Base-by-base conservation (phyloP, 495 filamentous ascomycete species). In the Hyphodiscus hymeniophilus region DNA sequence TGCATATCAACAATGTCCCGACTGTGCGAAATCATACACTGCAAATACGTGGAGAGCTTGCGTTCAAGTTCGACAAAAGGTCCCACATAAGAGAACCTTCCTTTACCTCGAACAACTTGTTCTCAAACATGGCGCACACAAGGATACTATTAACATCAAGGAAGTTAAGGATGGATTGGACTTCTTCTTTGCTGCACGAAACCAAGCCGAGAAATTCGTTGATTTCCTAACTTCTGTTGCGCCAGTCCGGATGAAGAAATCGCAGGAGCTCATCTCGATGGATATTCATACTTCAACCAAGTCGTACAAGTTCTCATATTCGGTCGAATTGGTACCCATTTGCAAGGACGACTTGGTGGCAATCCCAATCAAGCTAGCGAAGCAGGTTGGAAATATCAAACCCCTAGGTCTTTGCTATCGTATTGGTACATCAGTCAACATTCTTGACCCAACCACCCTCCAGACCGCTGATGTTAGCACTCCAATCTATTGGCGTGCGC, bases 321-420 rank as follows among this genome's bases (percentile, higher is more conserved):
- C 88, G 0, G 73, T 84, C 39, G 86, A 95, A 51, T 59, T 99
- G 10, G 80, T 95, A 11, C 92, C 92, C 0, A 83, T 97, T 32
- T 96, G 94, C 72, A 94, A 95, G 65, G 94, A 99, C 52, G 94
- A 99, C 60, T 69, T 99, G 7, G 86, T 96, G 5, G 89, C 87
- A 3, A 65, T 98, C n/a, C 92, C 92, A 0, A 72, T 94, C 36
- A 90, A 89, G 51, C 70, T 97, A 17, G 94, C 92, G 2, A 85
- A 83, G 53, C 73, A 79, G 21, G 68, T 89, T 18, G 92, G 92
- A 47, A 94, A 94, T 61, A 95, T 95, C 53, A 72, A 76, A 11
- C 89, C 89, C 15, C 64, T 95, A 20, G 72, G 79, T 0, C 71
- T 99, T 30, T 97, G 94, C 68, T 78, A 86, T 63, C 75, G 86